Conservation (phyloP, 108 stramenopile genomes). For the Cyclotella baltica region DNA sequence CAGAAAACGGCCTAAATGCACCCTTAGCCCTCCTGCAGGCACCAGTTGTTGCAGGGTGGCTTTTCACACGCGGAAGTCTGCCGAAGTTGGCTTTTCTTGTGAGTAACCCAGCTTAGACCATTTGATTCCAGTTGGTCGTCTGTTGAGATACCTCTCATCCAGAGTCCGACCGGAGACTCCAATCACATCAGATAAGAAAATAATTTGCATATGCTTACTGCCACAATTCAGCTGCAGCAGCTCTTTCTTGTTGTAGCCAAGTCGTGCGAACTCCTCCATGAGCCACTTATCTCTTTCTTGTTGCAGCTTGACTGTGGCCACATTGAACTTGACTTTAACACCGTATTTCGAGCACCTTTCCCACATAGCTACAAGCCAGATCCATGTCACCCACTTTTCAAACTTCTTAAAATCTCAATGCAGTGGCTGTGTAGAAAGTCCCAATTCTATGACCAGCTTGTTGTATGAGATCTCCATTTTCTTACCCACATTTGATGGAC, state of each 20-base stretch:
- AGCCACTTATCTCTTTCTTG: no score
- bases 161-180: constrained; percentile 3
- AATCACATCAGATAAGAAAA: constrained; percentile 23
- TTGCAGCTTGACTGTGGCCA: no score
- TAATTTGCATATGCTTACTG: constrained; percentile 14
- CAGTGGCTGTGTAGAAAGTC: constrained; percentile 3
- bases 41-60: not conserved
- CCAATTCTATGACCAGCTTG: not conserved
- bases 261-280: not conserved
- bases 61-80: constrained; percentile 5
- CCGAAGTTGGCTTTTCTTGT: not conserved
- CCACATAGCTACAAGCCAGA: constrained; percentile 23
- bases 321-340: no score
- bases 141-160: constrained; percentile 24
- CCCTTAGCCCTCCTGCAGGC: not conserved
- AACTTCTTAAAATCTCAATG: not conserved
- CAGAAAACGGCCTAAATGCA: not conserved
- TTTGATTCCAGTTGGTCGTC: not conserved
- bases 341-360: constrained; percentile 4
- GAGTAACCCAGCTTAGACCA: constrained; percentile 26
- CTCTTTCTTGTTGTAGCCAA: not conserved
- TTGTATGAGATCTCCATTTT: no score
- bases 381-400: not conserved
- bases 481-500: no score
- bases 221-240: constrained; percentile 4